Percentiles rank a stretch among this genome's conserved stretches.
Conservation (phyloP, 345 rosid species). For the Erucastrum elatum region DNA sequence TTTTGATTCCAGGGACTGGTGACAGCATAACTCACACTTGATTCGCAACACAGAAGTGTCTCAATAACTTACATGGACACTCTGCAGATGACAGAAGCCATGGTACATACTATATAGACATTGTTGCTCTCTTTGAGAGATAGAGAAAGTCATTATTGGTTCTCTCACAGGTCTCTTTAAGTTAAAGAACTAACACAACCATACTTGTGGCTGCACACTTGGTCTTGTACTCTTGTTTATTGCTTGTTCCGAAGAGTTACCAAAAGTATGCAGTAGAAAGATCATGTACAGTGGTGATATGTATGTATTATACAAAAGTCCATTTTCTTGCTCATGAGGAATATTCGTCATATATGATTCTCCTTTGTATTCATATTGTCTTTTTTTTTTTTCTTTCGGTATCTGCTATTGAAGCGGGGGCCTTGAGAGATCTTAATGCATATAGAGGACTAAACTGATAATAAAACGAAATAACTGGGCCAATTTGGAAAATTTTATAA, state of each 20-base stretch:
- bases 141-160: slow-evolving; percentile 14
- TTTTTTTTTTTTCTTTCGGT: background rate
- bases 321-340: slow-evolving; percentile 3
- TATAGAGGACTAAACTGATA: background rate
- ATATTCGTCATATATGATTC: background rate
- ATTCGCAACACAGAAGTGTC: slow-evolving; percentile 15
- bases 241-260: slow-evolving; percentile 12
- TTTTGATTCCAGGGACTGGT: slow-evolving; percentile 16
- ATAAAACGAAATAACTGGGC: background rate
- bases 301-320: slow-evolving; percentile 19
- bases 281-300: slow-evolving; percentile 13
- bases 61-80: slow-evolving; percentile 3
- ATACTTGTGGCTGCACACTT: background rate
- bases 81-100: slow-evolving; percentile 27
- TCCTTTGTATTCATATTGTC: background rate
- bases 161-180: slow-evolving; percentile 13
- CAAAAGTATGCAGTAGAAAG: background rate
- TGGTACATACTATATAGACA: slow-evolving; percentile 35
- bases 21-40: slow-evolving; percentile 12
- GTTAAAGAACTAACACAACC: slow-evolving; percentile 28
- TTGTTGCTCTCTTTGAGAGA: slow-evolving; percentile 14
- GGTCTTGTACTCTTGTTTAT: slow-evolving; percentile 20
- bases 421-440: background rate
- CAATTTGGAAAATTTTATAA: background rate
- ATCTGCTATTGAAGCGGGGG: background rate